phyloP scores from a whole-genome alignment of 2,329 filamentous ascomycete genomes.

The Fusarium goolgardi region DNA sequence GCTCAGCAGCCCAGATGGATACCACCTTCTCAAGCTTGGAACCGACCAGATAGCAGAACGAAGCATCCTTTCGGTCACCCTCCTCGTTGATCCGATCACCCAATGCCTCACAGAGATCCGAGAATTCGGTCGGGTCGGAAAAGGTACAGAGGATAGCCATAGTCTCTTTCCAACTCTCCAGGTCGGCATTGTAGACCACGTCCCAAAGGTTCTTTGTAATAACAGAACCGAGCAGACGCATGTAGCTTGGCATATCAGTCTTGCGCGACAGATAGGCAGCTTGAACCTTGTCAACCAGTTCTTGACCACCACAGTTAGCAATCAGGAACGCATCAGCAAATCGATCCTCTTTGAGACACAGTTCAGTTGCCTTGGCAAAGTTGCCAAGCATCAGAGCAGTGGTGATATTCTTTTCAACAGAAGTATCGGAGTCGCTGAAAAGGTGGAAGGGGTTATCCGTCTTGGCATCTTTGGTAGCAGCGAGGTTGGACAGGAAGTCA shows the following conservation, averaged over 20 bases:
- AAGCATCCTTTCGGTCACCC: conserved; percentile 86
- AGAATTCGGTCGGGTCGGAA: conserved; percentile 89
- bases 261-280: conserved; percentile 88
- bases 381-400: conserved; percentile 88
- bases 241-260: conserved; percentile 85
- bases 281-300: conserved; percentile 94
- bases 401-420: conserved; percentile 87
- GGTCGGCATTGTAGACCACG: conserved; percentile 93
- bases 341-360: conserved; percentile 88
- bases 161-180: conserved; percentile 95
- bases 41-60: conserved; percentile 95
- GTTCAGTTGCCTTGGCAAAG: conserved; percentile 88
- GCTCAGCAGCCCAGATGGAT: conserved; percentile 89
- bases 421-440: conserved; percentile 83
- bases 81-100: conserved; percentile 88
- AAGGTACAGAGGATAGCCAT: conserved; percentile 98
- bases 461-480: conserved; percentile 90
- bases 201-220: conserved; percentile 98
- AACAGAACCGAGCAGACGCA: conserved; percentile 89
- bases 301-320: conserved; percentile 94
- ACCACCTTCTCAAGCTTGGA: conserved; percentile 98
- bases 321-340: conserved; percentile 98
- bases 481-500: conserved; percentile 85
- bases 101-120: conserved; percentile 93
- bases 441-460: conserved; percentile 95